Conservation (phyloP, 2,329 filamentous ascomycete species). For the Fusarium nygamai region DNA sequence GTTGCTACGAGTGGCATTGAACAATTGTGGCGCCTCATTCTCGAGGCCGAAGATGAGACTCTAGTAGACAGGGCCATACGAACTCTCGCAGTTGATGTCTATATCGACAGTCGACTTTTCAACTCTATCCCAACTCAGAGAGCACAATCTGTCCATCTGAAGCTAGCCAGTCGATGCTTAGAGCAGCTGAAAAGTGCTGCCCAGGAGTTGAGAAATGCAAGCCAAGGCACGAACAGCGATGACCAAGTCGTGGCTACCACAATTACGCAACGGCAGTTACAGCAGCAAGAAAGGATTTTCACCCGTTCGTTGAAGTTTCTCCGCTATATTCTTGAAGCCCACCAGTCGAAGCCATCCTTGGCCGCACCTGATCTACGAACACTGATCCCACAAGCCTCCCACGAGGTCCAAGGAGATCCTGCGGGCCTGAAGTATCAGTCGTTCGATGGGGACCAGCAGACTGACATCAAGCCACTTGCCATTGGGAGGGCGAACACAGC, state of each 20-base stretch:
- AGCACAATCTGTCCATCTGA: conserved; percentile 70
- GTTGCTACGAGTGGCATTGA: conserved; percentile 68
- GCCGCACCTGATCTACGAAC: conserved; percentile 66
- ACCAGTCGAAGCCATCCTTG: conserved; percentile 70
- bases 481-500: conserved; percentile 79
- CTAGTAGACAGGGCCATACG: conserved; percentile 76
- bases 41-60: conserved; percentile 71
- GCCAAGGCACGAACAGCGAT: conserved; percentile 56
- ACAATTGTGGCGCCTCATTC: conserved; percentile 84
- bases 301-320: conserved; percentile 75
- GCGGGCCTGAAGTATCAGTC: conserved; percentile 78
- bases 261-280: conserved; percentile 57
- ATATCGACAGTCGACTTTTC: conserved; percentile 69
- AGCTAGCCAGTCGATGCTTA: conserved; percentile 78
- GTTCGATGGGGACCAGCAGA: conserved; percentile 70
- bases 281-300: conserved; percentile 67
- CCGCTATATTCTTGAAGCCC: conserved; percentile 71
- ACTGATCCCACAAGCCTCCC: conserved; percentile 61
- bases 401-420: conserved; percentile 68
- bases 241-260: conserved; percentile 65
- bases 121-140: conserved; percentile 58
- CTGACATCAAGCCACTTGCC: conserved; percentile 68
- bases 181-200: conserved; percentile 74
- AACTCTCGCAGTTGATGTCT: conserved; percentile 76
- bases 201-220: conserved; percentile 58